phyloP scores from a whole-genome alignment of 441 rosid genomes.

The Erysimum cheiri region DNA sequence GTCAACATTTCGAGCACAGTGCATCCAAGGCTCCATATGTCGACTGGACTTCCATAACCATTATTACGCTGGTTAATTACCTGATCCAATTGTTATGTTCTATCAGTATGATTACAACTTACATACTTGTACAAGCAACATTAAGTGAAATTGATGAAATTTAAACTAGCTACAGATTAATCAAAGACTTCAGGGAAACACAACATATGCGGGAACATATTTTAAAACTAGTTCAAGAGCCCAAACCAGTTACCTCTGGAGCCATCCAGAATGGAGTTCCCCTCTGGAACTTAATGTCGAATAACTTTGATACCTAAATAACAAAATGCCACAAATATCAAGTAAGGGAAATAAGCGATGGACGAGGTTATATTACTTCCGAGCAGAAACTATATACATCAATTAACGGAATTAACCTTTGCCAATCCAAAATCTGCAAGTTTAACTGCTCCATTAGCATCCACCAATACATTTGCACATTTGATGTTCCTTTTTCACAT shows the following conservation, averaged over 20 bases:
- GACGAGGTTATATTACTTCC: slow-evolving; percentile 26
- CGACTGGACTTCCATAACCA: slow-evolving; percentile 90
- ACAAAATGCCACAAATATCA: slow-evolving; percentile 15
- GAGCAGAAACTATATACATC: slow-evolving; percentile 3
- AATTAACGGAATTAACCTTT: slow-evolving; percentile 56
- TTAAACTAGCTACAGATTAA: not conserved
- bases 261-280: slow-evolving; percentile 99
- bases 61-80: slow-evolving; percentile 65
- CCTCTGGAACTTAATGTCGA: slow-evolving; percentile 63
- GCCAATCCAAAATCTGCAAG: slow-evolving; percentile 97
- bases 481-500: slow-evolving; percentile 74
- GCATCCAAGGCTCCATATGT: slow-evolving; percentile 98
- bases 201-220: not conserved
- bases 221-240: not conserved
- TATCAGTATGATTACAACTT: not conserved
- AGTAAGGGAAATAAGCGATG: slow-evolving; percentile 19
- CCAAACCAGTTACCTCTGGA: slow-evolving; percentile 69
- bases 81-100: slow-evolving; percentile 39
- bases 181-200: slow-evolving; percentile 5
- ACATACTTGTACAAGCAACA: not conserved
- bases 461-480: slow-evolving; percentile 90
- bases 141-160: not conserved
- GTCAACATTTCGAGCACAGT: slow-evolving; percentile 92
- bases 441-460: slow-evolving; percentile 77
- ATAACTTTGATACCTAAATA: slow-evolving; percentile 74